Evolutionary conservation across 2,329 filamentous ascomycete species (phyloP).

Genomic region (Pseudocercospora macadamiae): DNA sequence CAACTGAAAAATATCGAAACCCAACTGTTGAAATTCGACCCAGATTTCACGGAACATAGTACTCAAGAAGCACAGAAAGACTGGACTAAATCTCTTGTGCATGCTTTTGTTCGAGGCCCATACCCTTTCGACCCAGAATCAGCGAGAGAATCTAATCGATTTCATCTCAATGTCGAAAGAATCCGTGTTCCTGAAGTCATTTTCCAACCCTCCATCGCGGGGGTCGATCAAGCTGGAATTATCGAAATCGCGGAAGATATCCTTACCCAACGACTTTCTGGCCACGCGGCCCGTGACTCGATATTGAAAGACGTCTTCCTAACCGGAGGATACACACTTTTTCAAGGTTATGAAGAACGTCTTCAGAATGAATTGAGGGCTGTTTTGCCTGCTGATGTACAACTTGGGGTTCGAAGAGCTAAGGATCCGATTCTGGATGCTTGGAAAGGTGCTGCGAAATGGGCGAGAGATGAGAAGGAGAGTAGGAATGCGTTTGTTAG

Average conservation of each 20-base stretch:
- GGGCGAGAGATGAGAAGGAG: conserved; percentile 66
- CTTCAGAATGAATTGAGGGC: conserved; percentile 72
- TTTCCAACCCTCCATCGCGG: conserved; percentile 96
- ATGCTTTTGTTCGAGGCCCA: conserved; percentile 86
- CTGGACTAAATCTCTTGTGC: conserved; percentile 89
- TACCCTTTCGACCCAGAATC: conserved; percentile 81
- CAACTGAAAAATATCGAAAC: conserved; percentile 77
- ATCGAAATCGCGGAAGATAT: conserved; percentile 92
- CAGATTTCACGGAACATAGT: conserved; percentile 86
- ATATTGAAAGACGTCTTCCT: conserved; percentile 87
- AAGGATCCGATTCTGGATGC: conserved; percentile 80
- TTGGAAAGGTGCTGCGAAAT: conserved; percentile 89
- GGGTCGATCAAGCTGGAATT: conserved; percentile 94
- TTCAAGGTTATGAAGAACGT: conserved; percentile 83
- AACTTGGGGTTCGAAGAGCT: conserved; percentile 73
- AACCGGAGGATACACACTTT: conserved; percentile 89
- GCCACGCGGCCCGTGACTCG: conserved; percentile 61
- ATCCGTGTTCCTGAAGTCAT: conserved; percentile 99
- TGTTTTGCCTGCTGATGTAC: conserved; percentile 69
- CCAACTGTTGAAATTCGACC: conserved; percentile 84
- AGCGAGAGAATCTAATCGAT: conserved; percentile 78
- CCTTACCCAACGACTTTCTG: conserved; percentile 73
- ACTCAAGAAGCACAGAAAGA: conserved; percentile 90
- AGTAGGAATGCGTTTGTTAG: conserved; percentile 69
- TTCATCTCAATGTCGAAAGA: conserved; percentile 98